Evolutionary conservation across 129 eudicot genomes (phyloP).

Genomic region (Daucus carota): DNA sequence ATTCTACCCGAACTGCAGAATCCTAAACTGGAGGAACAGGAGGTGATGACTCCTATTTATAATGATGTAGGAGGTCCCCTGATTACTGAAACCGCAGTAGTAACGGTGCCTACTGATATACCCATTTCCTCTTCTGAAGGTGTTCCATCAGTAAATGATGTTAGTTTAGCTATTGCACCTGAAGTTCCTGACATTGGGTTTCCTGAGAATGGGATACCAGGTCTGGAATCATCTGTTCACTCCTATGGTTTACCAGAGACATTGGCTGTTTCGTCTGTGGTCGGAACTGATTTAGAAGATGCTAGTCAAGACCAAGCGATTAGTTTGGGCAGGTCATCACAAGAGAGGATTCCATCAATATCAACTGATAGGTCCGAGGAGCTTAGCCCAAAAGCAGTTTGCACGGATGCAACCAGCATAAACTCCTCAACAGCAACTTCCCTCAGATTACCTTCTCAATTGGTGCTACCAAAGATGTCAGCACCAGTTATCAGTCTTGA

Average conservation of each 20-base stretch:
- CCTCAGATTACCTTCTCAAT: constrained; percentile 37
- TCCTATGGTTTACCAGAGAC: constrained; percentile 39
- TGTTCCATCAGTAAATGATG: constrained; percentile 29
- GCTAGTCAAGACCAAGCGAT: constrained; percentile 49
- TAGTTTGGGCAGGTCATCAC: constrained; percentile 28
- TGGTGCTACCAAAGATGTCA: constrained; percentile 84
- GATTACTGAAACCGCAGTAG: constrained; percentile 27
- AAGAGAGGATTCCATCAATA: constrained; percentile 53
- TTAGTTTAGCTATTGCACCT: constrained; percentile 24
- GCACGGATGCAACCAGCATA: constrained; percentile 39
- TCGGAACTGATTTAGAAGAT: constrained; percentile 45
- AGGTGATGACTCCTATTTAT: constrained; percentile 17
- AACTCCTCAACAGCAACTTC: constrained; percentile 68
- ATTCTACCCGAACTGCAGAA: constrained; percentile 34
- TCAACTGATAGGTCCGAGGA: constrained; percentile 95
- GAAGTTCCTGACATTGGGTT: constrained; percentile 44
- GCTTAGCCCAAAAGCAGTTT: constrained; percentile 68
- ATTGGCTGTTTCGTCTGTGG: constrained; percentile 25
- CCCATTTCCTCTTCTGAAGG: constrained; percentile 29
- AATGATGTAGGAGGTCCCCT: constrained; percentile 23
- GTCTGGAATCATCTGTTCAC: constrained; percentile 52
- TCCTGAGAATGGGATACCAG: constrained; percentile 65
- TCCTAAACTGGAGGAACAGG: constrained; percentile 30
- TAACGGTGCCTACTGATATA: constrained; percentile 16
- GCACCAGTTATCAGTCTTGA: constrained; percentile 77